Evolutionary conservation across 768 basidiomycete genomes (phyloP), one percentile per base, ranked within the genome.

Genomic region (Hygrophorus russula): DNA sequence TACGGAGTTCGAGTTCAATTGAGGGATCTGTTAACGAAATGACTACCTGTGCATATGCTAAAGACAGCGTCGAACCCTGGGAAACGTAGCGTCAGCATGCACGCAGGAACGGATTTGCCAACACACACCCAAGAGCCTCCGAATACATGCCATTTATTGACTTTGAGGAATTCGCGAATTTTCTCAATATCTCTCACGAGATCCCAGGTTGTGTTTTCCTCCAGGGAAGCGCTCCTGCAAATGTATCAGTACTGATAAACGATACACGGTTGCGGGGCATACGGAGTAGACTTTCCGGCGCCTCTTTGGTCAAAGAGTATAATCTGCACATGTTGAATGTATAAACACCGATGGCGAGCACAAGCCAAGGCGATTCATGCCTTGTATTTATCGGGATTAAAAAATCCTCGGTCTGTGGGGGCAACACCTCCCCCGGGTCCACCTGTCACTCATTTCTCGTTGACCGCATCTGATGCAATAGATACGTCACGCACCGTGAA

Each of bases 191-290:
- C 93, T 49, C 76, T 82, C 18, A 97, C 89, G 33, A 94, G 77
- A 56, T 90, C 82, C 88, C 87, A 91, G 4, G 92, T 96, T 2
- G 90, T 96, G 61, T 97, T 97, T 40, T 91, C 82, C 51, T 86
- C 81, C 1, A 82, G 60, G 27, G 61, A 82, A 6, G 91, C 90
- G 44, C 57, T 72, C 60, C 86, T 90, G 36, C 15, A 37, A 11
- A 28, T 17, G 11, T 36, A 46, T 31, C 10, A 30, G 29, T 34
- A 13, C 40, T 9, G n/a, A 45, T 45, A 13, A 40, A 49, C 41
- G 34, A 42, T 34, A 17, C 37, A 31, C 14, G 1, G n/a, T 11
- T 28, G 36, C 13, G 24, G 18, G 18, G 67, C 80, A 48, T 58
- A 87, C 78, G 92, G 92, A 0, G 71, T 86, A 13, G 86, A 89